phyloP scores from a whole-genome alignment of 2,329 filamentous ascomycete genomes.

The Aciculosporium take region DNA sequence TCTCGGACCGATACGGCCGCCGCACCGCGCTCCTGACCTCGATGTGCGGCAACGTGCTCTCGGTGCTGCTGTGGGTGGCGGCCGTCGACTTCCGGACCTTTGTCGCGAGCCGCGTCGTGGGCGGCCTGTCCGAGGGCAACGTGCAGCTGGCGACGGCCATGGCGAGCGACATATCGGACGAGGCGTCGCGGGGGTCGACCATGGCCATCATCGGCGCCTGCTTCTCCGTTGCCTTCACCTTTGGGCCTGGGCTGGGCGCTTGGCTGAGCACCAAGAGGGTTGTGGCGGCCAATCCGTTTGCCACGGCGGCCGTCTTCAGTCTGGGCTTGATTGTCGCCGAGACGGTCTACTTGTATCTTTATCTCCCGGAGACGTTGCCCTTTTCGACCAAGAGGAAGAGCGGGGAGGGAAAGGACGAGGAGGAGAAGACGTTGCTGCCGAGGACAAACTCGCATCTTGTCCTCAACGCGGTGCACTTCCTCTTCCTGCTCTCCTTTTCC shows the following conservation, averaged over 20 bases:
- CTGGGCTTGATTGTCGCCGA: conserved; percentile 73
- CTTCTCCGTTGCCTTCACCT: conserved; percentile 95
- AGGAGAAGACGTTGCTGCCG: conserved; percentile 17
- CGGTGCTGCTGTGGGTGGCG: conserved; percentile 84
- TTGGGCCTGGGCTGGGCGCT: conserved; percentile 83
- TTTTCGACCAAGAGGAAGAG: conserved; percentile 28
- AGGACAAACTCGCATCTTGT: conserved; percentile 72
- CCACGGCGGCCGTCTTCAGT: conserved; percentile 78
- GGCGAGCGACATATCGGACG: conserved; percentile 87
- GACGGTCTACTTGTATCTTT: conserved; percentile 73
- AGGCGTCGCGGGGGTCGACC: conserved; percentile 68
- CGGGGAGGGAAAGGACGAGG: conserved; percentile 15
- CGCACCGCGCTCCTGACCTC: conserved; percentile 76
- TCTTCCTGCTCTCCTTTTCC: conserved; percentile 92
- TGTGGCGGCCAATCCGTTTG: conserved; percentile 83
- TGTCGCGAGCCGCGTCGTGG: conserved; percentile 80
- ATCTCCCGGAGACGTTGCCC: conserved; percentile 76
- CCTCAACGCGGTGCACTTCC: conserved; percentile 74
- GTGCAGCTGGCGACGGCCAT: conserved; percentile 94
- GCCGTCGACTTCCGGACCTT: conserved; percentile 94
- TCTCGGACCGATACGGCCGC: conserved; percentile 81
- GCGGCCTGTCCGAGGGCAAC: conserved; percentile 90
- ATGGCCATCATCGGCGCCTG: conserved; percentile 95
- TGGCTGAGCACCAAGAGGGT: conserved; percentile 64
- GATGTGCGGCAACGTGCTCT: conserved; percentile 87